Evolutionary conservation across 345 rosid species (phyloP).

Genomic region (Aquilaria yunnanensis): DNA sequence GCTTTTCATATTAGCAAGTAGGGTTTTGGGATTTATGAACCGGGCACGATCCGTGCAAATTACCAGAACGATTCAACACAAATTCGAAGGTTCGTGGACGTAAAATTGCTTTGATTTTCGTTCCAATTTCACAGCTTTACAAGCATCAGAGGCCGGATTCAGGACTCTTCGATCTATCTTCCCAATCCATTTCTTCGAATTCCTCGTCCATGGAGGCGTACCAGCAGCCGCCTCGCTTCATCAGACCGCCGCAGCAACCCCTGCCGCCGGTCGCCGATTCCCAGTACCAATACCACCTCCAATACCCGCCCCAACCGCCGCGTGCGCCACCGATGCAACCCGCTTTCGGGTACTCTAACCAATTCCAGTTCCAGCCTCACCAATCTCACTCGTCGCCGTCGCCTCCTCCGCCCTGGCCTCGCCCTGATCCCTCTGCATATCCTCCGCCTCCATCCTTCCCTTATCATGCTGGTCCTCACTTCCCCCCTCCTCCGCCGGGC

Average conservation of each 20-base stretch:
- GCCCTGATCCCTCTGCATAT: conserved; percentile 24
- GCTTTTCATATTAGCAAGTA: too few relatives aligned
- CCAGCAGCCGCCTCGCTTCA: conserved; percentile 41
- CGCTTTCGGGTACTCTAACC: conserved; percentile 25
- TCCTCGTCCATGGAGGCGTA: conserved; percentile 40
- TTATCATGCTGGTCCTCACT: conserved; percentile 26
- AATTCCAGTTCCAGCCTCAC: conserved; percentile 40
- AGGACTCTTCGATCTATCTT: too few relatives aligned
- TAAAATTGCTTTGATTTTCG: too few relatives aligned
- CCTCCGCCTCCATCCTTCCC: conserved; percentile 31
- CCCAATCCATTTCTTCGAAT: too few relatives aligned
- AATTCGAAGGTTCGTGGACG: too few relatives aligned
- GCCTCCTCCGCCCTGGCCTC: conserved; percentile 34
- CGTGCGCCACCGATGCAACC: conserved; percentile 21
- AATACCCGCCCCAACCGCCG: conserved; percentile 13
- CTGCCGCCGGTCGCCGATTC: conserved; percentile 37
- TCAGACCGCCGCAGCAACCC: conserved; percentile 44
- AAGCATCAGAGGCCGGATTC: too few relatives aligned
- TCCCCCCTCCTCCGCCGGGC: conserved; percentile 37
- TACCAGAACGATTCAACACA: too few relatives aligned
- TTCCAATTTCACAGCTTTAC: too few relatives aligned
- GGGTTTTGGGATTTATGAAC: too few relatives aligned
- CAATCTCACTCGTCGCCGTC: conserved; percentile 21
- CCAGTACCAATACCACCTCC: conserved; percentile 20
- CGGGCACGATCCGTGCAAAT: too few relatives aligned